A percentile compares a stretch with the other conserved stretches of the same genome.
phyloP scores from a whole-genome alignment of 2,329 filamentous ascomycete species.

The Xylaria sp. region DNA sequence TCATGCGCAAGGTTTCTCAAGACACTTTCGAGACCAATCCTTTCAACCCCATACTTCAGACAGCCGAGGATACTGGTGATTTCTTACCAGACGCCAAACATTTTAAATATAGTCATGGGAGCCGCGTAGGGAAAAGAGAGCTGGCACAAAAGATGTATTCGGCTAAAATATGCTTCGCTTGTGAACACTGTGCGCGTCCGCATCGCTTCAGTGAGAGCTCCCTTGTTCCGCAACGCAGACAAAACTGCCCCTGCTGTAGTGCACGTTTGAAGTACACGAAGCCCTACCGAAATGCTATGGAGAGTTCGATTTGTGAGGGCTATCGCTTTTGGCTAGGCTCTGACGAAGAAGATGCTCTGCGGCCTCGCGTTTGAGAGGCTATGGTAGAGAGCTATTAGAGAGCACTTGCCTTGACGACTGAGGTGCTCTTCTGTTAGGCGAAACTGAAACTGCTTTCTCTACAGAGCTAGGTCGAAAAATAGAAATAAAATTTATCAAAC shows the following conservation, averaged over 20 bases:
- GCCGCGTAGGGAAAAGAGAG: slow-evolving; percentile 6
- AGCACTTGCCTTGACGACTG: neutral
- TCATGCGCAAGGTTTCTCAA: neutral
- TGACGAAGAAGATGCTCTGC: neutral
- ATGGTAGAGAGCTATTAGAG: too few species aligned
- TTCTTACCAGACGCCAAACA: neutral
- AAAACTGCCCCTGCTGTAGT: neutral
- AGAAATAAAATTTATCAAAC: neutral
- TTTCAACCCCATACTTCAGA: neutral
- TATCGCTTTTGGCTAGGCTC: neutral
- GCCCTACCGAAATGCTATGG: neutral
- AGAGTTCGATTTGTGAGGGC: neutral
- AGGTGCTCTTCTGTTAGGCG: neutral
- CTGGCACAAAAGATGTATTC: neutral
- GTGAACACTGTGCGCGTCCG: neutral
- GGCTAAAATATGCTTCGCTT: neutral
- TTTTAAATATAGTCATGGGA: neutral
- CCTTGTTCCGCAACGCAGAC: neutral
- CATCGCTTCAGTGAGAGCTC: slow-evolving; percentile 12
- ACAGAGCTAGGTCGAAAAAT: too few species aligned
- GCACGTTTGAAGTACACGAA: neutral
- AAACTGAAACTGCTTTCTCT: neutral
- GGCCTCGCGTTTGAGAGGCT: too few species aligned
- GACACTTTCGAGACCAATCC: neutral
- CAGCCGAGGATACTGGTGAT: slow-evolving; percentile 13